Base-by-base conservation (phyloP, 805 yeast species). In the Myxozyma geophila region DNA sequence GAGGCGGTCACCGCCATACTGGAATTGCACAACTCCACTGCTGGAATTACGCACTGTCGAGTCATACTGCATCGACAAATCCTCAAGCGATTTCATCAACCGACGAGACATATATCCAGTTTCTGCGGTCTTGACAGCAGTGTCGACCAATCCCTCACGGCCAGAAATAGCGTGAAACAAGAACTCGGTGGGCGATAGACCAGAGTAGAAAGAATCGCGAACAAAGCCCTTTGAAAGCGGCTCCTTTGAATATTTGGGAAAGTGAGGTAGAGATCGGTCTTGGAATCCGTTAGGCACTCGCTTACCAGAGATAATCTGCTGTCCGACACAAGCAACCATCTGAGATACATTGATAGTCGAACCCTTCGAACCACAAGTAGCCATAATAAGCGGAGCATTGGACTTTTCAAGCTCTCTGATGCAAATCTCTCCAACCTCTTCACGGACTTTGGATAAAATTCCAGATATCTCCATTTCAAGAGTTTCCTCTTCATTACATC, bases 211-310 rank as follows among this genome's bases (percentile, higher is more conserved):
- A 15, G 98, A 93, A 76, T 96, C 93, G 76, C 97, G 83, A 28
- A 95, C 99, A 73, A 95, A 95, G 73, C 99, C 99, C 78, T 95
- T 95, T 7, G 97, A 90, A 69, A 93, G 97, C 0, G 99, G 99
- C 48, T 98, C 90, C 76, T 93, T 92, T 69, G 98, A 92, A 77
- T 89, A 89, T 78, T 96, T 95, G 54, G 90, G 86, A 80, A 95
- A 95, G 79, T 95, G 99, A 12, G 99, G 99, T 70, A 95, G 80
- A 0, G 99, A 91, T 78, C 99, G 87, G 79, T 95, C 98, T 77
- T 95, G 98, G 83, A 95, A 95, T n/a, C 99, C 99, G 82, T 95
- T 97, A 28, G 99, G 98, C 66, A 95, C 99, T 84, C 99, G 96
- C 75, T 91, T 90, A 77, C 99, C 99, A 3, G 97, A 87, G 71